Conservation (phyloP, 148 eudicot species). For the Silene uniflora region DNA sequence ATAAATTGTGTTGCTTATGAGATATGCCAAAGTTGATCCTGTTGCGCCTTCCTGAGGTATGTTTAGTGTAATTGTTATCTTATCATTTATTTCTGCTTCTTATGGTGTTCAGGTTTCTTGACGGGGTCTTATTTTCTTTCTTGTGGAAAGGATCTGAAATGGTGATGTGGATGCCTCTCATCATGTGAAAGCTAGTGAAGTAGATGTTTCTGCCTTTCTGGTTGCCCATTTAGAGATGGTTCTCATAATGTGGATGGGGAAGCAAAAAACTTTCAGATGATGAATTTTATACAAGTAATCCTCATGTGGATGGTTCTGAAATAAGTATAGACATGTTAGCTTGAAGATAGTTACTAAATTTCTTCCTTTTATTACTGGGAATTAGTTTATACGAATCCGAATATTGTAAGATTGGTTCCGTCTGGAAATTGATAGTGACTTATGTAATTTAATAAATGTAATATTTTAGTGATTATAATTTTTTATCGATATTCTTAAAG, state of each 20-base stretch:
- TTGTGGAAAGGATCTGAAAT: slow-evolving; percentile 24
- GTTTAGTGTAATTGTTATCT: not conserved
- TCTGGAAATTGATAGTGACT: no score
- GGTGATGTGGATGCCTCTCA: slow-evolving; percentile 23
- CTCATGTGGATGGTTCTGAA: slow-evolving; percentile 39
- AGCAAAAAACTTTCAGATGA: slow-evolving; percentile 50
- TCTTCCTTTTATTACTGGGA: no score
- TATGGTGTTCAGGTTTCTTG: not conserved
- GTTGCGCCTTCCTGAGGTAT: slow-evolving; percentile 38
- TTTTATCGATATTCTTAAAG: no score
- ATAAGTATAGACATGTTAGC: no score
- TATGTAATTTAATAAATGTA: no score
- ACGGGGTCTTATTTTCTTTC: not conserved
- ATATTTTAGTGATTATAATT: no score
- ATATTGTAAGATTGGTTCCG: no score
- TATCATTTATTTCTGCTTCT: not conserved
- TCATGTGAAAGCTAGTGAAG: slow-evolving; percentile 23
- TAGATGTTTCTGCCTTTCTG: no score
- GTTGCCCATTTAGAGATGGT: slow-evolving; percentile 39
- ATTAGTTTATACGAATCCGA: no score
- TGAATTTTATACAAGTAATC: slow-evolving; percentile 46
- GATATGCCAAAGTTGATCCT: slow-evolving; percentile 71
- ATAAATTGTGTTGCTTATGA: slow-evolving; percentile 19
- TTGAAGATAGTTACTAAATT: no score
- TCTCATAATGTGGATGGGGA: slow-evolving; percentile 34